phyloP scores from a whole-genome alignment of 331 rosid genomes.

The Pyracantha coccinea region DNA sequence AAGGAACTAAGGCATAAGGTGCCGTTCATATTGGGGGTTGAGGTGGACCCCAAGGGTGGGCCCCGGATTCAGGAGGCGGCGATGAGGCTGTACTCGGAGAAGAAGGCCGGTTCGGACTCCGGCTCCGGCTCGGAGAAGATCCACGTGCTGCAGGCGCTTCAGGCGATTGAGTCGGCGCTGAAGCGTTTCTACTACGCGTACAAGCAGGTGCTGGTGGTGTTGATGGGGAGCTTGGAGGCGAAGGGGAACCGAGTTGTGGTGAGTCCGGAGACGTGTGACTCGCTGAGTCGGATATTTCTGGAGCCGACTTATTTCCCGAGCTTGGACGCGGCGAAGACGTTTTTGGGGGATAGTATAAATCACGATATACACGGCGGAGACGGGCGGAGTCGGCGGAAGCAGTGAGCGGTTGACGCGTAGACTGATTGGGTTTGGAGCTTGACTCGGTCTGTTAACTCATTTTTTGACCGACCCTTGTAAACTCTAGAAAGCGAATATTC shows the following conservation, averaged over 20 bases:
- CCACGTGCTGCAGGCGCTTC: conserved; percentile 61
- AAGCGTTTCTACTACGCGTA: conserved; percentile 71
- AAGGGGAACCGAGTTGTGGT: conserved; percentile 52
- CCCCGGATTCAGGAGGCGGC: conserved; percentile 92
- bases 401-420: not conserved
- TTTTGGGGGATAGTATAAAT: conserved; percentile 46
- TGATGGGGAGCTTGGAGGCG: conserved; percentile 73
- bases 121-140: conserved; percentile 23
- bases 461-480: not conserved
- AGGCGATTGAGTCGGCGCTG: conserved; percentile 52
- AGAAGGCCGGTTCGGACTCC: conserved; percentile 22
- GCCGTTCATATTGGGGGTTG: conserved; percentile 69
- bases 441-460: not conserved
- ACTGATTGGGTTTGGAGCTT: not conserved
- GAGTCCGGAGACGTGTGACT: conserved; percentile 46
- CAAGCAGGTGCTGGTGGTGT: conserved; percentile 60
- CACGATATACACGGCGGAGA: conserved; percentile 9
- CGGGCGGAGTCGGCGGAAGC: not conserved
- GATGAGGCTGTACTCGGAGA: conserved; percentile 66
- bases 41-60: conserved; percentile 90
- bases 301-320: conserved; percentile 86
- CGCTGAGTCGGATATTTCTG: conserved; percentile 57
- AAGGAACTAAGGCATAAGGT: conserved; percentile 64
- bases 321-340: conserved; percentile 94
- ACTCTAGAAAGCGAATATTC: not conserved